Base-by-base conservation (phyloP, 495 filamentous ascomycete species). In the Bombardia bombarda region DNA sequence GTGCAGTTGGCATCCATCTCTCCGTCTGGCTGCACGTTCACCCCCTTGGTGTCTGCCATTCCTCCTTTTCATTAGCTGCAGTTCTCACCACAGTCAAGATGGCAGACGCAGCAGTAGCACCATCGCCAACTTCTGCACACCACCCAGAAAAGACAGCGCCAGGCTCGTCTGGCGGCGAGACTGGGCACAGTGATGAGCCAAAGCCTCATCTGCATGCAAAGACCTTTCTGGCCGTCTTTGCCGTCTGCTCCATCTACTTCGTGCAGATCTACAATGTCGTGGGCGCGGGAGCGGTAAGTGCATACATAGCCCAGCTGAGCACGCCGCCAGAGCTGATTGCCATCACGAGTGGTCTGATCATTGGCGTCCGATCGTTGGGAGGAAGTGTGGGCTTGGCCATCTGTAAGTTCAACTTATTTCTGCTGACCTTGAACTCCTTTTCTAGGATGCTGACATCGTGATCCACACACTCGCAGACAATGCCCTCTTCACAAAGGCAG, bases 381-480 rank as follows among this genome's bases (percentile, higher is more conserved):
- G 60, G 55, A 6, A 49, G 53, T 13, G 46, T 66, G 32, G 60
- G 62, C 3, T 9, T 66, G 22, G 62, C 60, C 21, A 61, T 65
- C 14, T 53, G 47, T 50, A 24, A 45, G 47, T 45, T 21, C 5
- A 31, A 19, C 19, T 14, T 12, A 12, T 41, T 14, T 21, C 1
- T 33, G 3, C 18, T 30, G 6, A 12, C 9, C 13, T 14, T 36
- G 40, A 32, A 10, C n/a, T 3, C n/a, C n/a, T 30, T 40, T 4
- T 20, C 44, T 36, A 32, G n/a, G n/a, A n/a, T n/a, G n/a, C n/a
- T n/a, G n/a, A n/a, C n/a, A 28, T 28, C 2, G 26, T 28, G 2
- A 7, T 28, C 13, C 9, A 46, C 16, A 7, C 17, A 22, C 4
- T 30, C 21, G 9, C 20, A 50, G 58, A 59, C 52, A 56, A 56